A percentile compares a stretch with the other conserved stretches of the same genome.
Conservation (phyloP, 2,329 filamentous ascomycete species). For the Pseudonectria buxi region DNA sequence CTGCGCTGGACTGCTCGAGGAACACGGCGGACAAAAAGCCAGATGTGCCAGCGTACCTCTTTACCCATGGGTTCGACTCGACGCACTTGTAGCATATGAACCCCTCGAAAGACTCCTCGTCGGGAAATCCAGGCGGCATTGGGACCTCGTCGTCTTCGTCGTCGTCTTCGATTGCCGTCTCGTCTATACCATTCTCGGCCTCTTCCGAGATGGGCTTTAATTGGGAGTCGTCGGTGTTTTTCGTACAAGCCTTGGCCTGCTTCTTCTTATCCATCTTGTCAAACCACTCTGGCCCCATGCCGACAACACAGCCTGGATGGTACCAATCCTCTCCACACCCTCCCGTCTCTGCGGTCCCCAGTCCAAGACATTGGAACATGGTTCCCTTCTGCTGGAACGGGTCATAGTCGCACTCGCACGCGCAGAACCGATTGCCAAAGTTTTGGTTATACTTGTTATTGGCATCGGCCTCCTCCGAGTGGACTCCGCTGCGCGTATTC, state of each 20-base stretch:
- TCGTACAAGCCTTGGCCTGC: conserved; percentile 23
- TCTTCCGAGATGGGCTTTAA: conserved; percentile 47
- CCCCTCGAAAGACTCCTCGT: conserved; percentile 81
- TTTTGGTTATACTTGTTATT: conserved; percentile 94
- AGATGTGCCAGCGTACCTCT: conserved; percentile 69
- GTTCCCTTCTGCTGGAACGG: conserved; percentile 85
- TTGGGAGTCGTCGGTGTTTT: conserved; percentile 9
- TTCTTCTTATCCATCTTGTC: conserved; percentile 40
- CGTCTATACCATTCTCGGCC: conserved; percentile 26
- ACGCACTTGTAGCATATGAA: conserved; percentile 95
- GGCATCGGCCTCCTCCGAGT: conserved; percentile 63
- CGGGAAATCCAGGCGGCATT: conserved; percentile 77
- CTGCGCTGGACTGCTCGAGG: conserved; percentile 18
- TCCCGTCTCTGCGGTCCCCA: conserved; percentile 72
- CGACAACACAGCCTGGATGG: conserved; percentile 87
- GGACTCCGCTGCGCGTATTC: conserved; percentile 68
- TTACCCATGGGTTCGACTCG: conserved; percentile 84
- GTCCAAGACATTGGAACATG: conserved; percentile 94
- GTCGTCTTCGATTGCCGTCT: conserved; percentile 24
- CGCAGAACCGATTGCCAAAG: conserved; percentile 87
- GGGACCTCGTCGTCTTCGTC: conserved; percentile 56
- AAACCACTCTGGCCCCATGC: conserved; percentile 67
- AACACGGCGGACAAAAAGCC: conserved; percentile 76
- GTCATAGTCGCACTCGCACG: conserved; percentile 82
- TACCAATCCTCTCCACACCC: conserved; percentile 98